Percentiles rank a stretch among this genome's conserved stretches.
These are phyloP conservation scores for Phlyctochytrium arcticum DNA, from an alignment of 192 early-diverging fungal species.

Conservation along the genomic window DNA sequence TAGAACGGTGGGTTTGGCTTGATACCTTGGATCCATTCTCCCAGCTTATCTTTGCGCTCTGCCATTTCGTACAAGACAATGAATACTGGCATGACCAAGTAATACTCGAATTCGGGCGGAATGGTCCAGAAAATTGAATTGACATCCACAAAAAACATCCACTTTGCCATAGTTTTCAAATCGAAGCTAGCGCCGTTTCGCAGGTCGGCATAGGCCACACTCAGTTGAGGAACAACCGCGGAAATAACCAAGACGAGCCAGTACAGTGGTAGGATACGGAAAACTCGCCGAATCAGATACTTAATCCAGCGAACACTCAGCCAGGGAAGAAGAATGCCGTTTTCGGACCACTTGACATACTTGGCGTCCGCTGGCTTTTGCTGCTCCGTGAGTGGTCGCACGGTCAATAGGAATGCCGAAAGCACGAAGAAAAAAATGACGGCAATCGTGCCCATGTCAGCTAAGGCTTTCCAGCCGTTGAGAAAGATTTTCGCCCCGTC, in stretches of 20 bases:
- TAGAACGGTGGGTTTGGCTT: conserved; percentile 18
- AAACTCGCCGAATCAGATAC: conserved; percentile 26
- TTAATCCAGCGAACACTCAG: conserved; percentile 30
- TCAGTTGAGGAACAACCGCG: conserved; percentile 15
- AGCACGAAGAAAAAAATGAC: conserved; percentile 35
- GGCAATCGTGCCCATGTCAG: conserved; percentile 22
- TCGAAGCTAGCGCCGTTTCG: conserved; percentile 16
- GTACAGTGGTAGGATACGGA: conserved; percentile 31
- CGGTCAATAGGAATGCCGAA: conserved; percentile 33
- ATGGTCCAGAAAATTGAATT: conserved; percentile 36
- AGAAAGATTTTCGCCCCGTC: conserved; percentile 19
- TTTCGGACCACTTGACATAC: conserved; percentile 24
- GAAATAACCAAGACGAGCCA: conserved; percentile 22
- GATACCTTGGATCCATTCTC: conserved; percentile 22
- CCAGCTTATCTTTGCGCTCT: conserved; percentile 26
- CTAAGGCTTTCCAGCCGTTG: conserved; percentile 20
- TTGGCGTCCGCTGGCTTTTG: conserved; percentile 23
- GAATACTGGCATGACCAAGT: conserved; percentile 26
- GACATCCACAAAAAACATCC: conserved; percentile 25
- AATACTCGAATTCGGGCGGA: conserved; percentile 37
- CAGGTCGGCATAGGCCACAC: conserved; percentile 15
- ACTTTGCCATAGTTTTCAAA: conserved; percentile 6
- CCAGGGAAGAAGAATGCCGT: conserved; percentile 26
- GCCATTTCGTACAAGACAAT: conserved; percentile 31
- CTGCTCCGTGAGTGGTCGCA: conserved; percentile 25